These are phyloP conservation scores for Suhomyces sp. DNA, from an alignment of 805 yeast genomes.

Conservation along the genomic window DNA sequence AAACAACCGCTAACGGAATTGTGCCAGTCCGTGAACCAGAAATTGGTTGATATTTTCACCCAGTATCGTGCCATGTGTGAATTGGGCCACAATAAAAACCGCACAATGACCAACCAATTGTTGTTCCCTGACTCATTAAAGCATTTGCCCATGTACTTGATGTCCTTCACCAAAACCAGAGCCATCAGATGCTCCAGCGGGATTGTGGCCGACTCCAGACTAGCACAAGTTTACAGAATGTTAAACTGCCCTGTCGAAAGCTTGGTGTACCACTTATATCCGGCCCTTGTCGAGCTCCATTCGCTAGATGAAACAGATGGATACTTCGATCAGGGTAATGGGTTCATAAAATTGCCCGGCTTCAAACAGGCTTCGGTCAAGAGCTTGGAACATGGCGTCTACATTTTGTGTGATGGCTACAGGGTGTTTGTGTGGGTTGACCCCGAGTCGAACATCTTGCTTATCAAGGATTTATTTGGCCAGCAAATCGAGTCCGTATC, in stretches of 20 bases:
- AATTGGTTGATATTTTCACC: constrained; percentile 45
- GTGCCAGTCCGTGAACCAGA: constrained; percentile 37
- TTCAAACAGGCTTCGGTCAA: constrained; percentile 43
- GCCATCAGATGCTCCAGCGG: constrained; percentile 54
- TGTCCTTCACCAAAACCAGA: constrained; percentile 67
- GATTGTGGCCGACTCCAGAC: constrained; percentile 60
- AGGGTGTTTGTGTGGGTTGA: constrained; percentile 63
- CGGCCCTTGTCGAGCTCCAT: constrained; percentile 74
- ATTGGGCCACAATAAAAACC: constrained; percentile 33
- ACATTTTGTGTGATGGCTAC: constrained; percentile 69
- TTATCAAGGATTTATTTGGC: constrained; percentile 76
- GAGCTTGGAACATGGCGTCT: constrained; percentile 68
- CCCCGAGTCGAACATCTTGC: constrained; percentile 59
- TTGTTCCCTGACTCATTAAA: constrained; percentile 79
- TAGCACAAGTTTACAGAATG: constrained; percentile 52
- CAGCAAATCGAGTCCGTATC: constrained; percentile 41
- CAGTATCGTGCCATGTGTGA: constrained; percentile 51
- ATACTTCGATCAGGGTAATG: constrained; percentile 20
- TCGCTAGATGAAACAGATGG: constrained; percentile 57
- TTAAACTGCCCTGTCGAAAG: constrained; percentile 53
- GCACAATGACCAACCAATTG: constrained; percentile 52
- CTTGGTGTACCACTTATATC: constrained; percentile 69
- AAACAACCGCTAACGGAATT: constrained; percentile 37
- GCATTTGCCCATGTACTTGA: constrained; percentile 62
- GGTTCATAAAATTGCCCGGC: constrained; percentile 49